Evolutionary conservation across 2,329 filamentous ascomycete species (phyloP), one percentile per base, ranked within the genome.

Genomic region (Epichloe coenophiala): DNA sequence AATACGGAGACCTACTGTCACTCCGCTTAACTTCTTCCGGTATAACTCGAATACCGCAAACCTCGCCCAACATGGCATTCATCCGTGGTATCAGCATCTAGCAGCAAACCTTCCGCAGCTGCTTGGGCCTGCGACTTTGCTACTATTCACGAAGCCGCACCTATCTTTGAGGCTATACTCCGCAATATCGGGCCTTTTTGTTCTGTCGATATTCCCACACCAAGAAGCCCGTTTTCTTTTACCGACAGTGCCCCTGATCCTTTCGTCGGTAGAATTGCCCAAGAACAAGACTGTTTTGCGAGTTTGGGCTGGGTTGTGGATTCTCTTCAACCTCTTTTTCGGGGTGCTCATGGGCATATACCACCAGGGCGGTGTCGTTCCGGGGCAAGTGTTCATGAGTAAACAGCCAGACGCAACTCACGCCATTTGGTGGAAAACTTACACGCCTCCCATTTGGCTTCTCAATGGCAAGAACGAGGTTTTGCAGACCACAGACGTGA

Each of bases 361-460:
- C 61, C 86, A 91, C 63, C 86, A 91, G 67, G 86, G 84, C 31
- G 86, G 86, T 42, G 78, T 90, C 27, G 75, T 91, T 1, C 84
- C 86, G 0, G 81, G 80, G 6, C 86, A 91, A 60, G 79, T 85
- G 1, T 87, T 87, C 61, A 73, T 91, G 60, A 84, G 81, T 60
- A 78, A 77, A 50, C 81, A 86, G 56, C 74, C 78, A 4, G 82
- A 84, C 55, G 80, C 84, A 8, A 81, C 80, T 2, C 75, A 83
- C 36, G 83, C 83, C 3, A 73, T 86, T 47, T 91, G 86, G 86
- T 91, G 86, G 86, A 90, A 89, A 64, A 90, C 86, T 1, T 90
- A 90, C 62, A 86, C 82, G 62, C 86, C 86, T 17, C 86, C 86
- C 0, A 83, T 84, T 37, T 91, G 86, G 85, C 74, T 91, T 19